Evolutionary conservation across 2,329 filamentous ascomycete species (phyloP).

Genomic region (Neonectria faginata): DNA sequence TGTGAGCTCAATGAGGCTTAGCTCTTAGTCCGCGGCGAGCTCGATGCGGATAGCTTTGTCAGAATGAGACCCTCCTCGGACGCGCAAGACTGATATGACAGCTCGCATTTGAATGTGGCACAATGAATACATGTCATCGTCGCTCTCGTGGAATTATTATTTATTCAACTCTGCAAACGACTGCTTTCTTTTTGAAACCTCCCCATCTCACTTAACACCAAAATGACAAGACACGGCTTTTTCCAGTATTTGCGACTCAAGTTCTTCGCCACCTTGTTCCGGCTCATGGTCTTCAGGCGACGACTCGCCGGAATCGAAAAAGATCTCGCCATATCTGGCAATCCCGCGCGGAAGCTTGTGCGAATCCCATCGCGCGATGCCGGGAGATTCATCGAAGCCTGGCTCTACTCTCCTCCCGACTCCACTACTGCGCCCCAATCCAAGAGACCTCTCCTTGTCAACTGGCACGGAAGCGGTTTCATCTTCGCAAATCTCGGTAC

Average conservation of each 20-base stretch:
- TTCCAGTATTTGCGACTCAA: slow-evolving; percentile 21
- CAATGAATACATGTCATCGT: neutral
- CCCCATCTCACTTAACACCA: neutral
- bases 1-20: neutral
- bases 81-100: neutral
- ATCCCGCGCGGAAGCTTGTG: slow-evolving; percentile 8
- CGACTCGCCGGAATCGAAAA: neutral
- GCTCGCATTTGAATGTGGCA: no score
- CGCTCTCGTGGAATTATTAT: neutral
- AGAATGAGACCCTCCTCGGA: neutral
- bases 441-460: slow-evolving; percentile 23
- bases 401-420: slow-evolving; percentile 10
- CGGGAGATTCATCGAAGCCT: slow-evolving; percentile 15
- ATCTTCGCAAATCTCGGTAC: slow-evolving; percentile 9
- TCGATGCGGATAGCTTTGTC: neutral
- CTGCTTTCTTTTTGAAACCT: neutral
- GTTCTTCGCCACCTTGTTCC: slow-evolving; percentile 13
- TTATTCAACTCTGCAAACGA: neutral
- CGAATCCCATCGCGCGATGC: slow-evolving; percentile 25
- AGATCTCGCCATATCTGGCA: neutral
- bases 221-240: slow-evolving; percentile 20
- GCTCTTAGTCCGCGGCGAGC: neutral
- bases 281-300: neutral
- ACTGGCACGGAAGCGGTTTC: slow-evolving; percentile 31
- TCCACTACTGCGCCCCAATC: neutral